Base-by-base conservation (phyloP, 1,284 basidiomycete species). In the Psilocybe mexicana region DNA sequence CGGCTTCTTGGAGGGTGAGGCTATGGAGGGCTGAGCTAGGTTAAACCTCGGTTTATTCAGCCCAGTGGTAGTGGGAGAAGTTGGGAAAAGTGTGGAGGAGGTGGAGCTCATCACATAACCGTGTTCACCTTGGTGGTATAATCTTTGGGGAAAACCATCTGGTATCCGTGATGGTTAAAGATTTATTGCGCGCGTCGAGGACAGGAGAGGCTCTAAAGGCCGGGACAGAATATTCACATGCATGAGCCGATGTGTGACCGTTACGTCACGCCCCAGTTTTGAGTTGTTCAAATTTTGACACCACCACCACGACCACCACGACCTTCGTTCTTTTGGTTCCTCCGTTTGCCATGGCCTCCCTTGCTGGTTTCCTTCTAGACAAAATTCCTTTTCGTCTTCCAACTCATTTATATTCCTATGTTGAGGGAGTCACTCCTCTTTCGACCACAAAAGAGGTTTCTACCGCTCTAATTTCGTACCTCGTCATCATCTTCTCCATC, bases 401-500 rank as follows among this genome's bases (percentile, higher is more conserved):
- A 7, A 72, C 70, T 52, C 75, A 90, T 67, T 74, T 90, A 47
- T 81, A 80, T 53, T 82, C 82, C 60, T 94, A 90, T 83, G 81
- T 90, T 57, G 79, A 78, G 43, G 91, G 89, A 25, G 74, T 81
- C 67, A 92, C 91, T 0, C 94, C 94, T 6, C 72, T 97, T 57
- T 94, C 92, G 54, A 96, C 93, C 8, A 77, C 84, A 57, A 82
- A 85, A 62, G 80, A 83, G 63, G 95, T 97, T 60, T 74, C 85
- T 48, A 76, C 83, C 18, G 79, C 89, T 23, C 82, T 98, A 62
- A 81, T 76, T 35, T 83, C 84, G 57, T 99, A 99, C 81, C 86
- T 99, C 65, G 86, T 85, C 71, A 78, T 91, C 78, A 90, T 99
- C 74, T 98, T 98, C 70, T 86, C 92, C 62, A 84, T 92, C 45